These are phyloP conservation scores for Podaxis sp. DNA, from an alignment of 768 basidiomycete species.

Conservation along the genomic window DNA sequence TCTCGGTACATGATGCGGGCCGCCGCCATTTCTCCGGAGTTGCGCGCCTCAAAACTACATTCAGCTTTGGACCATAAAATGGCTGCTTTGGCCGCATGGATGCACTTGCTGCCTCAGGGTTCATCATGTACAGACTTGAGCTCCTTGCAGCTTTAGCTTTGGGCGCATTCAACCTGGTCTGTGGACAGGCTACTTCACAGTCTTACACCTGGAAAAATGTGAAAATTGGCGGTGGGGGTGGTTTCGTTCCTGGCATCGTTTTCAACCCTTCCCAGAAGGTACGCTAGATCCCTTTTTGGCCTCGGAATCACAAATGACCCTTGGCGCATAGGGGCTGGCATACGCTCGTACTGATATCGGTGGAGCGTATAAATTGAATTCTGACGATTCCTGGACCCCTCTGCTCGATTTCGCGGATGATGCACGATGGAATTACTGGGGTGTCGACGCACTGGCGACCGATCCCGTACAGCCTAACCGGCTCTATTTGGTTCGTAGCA, in stretches of 20 bases:
- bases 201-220: slow-evolving; percentile 61
- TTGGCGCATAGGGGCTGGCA: slow-evolving; percentile 40
- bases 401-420: slow-evolving; percentile 50
- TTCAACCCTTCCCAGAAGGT: slow-evolving; percentile 55
- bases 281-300: background rate
- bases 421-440: slow-evolving; percentile 55
- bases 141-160: slow-evolving; percentile 27
- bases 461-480: slow-evolving; percentile 54
- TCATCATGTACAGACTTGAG: slow-evolving; percentile 27
- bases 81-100: too few relatives aligned
- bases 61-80: slow-evolving; percentile 1
- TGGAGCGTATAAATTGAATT: slow-evolving; percentile 58
- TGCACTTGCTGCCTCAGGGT: background rate
- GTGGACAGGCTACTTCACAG: slow-evolving; percentile 39
- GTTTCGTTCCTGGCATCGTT: slow-evolving; percentile 54
- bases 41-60: background rate
- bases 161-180: slow-evolving; percentile 20
- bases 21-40: slow-evolving; percentile 4
- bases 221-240: slow-evolving; percentile 44
- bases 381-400: slow-evolving; percentile 60
- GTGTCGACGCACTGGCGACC: slow-evolving; percentile 57
- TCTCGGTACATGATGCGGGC: background rate
- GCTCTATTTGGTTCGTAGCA: slow-evolving; percentile 40
- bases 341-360: slow-evolving; percentile 69
- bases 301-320: background rate